A percentile compares a stretch with the other conserved stretches of the same genome.
These are phyloP conservation scores for Dactylonectria estremocensis DNA, from an alignment of 2,329 filamentous ascomycete species.

Conservation along the genomic window DNA sequence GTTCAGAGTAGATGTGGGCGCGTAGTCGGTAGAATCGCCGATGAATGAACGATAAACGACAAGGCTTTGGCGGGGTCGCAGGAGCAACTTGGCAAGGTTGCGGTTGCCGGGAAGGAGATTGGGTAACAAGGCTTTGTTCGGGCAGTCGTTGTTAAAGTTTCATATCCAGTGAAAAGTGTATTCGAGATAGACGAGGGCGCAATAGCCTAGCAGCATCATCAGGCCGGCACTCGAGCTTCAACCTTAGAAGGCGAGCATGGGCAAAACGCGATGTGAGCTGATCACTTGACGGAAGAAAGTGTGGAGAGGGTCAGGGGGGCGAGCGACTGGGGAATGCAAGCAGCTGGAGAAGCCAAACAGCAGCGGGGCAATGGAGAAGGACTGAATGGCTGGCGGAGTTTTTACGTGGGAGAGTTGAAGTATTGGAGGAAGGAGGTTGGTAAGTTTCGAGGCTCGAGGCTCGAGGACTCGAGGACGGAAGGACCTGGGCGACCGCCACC, in stretches of 20 bases:
- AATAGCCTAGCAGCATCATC: conserved; percentile 42
- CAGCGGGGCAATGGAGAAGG: background rate
- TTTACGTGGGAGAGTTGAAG: conserved; percentile 12
- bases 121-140: conserved; percentile 11
- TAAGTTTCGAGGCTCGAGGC: background rate
- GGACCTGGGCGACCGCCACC: conserved; percentile 2
- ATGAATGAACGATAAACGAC: conserved; percentile 37
- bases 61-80: conserved; percentile 42
- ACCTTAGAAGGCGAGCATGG: conserved; percentile 40
- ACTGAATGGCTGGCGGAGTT: background rate
- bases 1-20: conserved; percentile 38
- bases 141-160: conserved; percentile 21
- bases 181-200: conserved; percentile 39
- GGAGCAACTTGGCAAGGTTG: conserved; percentile 33
- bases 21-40: conserved; percentile 31
- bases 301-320: background rate
- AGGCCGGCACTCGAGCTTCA: conserved; percentile 33
- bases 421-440: background rate
- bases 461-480: conserved; percentile 5
- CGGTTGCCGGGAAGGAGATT: conserved; percentile 26
- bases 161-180: conserved; percentile 12
- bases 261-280: conserved; percentile 26
- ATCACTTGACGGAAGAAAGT: background rate
- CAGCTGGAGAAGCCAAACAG: background rate
- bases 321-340: conserved; percentile 2